Evolutionary conservation across 23 red algal species (phyloP).

Genomic region (Gracilaria caudata): DNA sequence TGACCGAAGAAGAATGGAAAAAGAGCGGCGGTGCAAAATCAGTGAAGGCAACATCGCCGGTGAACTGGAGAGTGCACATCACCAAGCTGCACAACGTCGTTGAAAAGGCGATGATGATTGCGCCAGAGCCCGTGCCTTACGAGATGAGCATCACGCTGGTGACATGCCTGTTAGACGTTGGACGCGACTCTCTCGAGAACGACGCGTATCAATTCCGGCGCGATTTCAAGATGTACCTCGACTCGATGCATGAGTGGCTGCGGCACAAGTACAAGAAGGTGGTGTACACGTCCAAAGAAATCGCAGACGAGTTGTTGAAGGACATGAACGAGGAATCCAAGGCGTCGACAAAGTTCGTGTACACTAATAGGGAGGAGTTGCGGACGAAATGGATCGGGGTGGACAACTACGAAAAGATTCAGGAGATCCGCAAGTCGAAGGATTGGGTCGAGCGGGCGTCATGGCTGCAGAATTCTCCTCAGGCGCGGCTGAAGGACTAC

Average conservation of each 20-base stretch:
- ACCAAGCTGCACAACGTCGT: conserved; percentile 51
- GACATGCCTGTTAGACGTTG: conserved; percentile 60
- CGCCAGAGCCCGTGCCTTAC: conserved; percentile 30
- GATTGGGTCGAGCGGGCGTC: conserved; percentile 52
- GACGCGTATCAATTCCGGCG: conserved; percentile 58
- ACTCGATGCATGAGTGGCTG: conserved; percentile 60
- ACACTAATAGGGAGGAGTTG: conserved; percentile 41
- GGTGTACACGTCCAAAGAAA: conserved; percentile 59
- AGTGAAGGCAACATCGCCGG: neutral
- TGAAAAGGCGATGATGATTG: conserved; percentile 72
- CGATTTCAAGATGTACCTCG: conserved; percentile 71
- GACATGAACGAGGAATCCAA: conserved; percentile 45
- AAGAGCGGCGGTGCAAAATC: conserved; percentile 24
- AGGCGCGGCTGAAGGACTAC: conserved; percentile 60
- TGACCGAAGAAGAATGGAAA: conserved; percentile 54
- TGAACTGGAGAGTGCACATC: conserved; percentile 60
- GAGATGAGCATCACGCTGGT: conserved; percentile 71
- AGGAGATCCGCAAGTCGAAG: conserved; percentile 44
- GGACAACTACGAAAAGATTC: conserved; percentile 68
- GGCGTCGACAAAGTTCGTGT: conserved; percentile 57
- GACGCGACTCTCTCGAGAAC: conserved; percentile 34
- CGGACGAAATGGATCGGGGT: conserved; percentile 59
- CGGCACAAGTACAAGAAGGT: conserved; percentile 61
- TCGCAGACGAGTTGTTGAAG: conserved; percentile 48
- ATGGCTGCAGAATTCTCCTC: conserved; percentile 66